These are phyloP conservation scores for Phaeodactylum tricornutum DNA, from an alignment of 108 stramenopile species.

Conservation along the genomic window DNA sequence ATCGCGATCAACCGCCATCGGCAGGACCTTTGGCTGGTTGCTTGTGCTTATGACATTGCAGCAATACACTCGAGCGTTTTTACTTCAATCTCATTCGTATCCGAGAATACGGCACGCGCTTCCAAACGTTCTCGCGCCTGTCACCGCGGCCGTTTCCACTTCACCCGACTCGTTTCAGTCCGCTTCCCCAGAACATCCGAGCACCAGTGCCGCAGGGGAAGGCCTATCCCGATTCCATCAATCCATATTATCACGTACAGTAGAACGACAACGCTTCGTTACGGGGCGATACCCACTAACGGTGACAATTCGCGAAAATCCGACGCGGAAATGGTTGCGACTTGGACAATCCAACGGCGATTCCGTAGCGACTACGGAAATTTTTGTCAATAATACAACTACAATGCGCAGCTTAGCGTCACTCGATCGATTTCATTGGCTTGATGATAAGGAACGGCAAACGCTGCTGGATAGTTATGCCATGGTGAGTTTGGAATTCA, in stretches of 20 bases:
- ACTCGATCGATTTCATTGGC: slow-evolving; percentile 67
- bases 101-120: too few species aligned
- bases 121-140: too few species aligned
- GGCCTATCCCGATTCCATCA: slow-evolving; percentile 48
- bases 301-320: slow-evolving; percentile 50
- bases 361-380: too few species aligned
- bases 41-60: too few species aligned
- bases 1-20: too few species aligned
- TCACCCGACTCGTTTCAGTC: too few species aligned
- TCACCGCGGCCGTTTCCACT: too few species aligned
- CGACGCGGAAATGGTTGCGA: slow-evolving; percentile 58
- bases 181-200: too few species aligned
- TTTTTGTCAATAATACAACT: slow-evolving; percentile 62
- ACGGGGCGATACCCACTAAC: slow-evolving; percentile 61
- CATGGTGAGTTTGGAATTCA: slow-evolving; percentile 52
- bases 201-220: too few species aligned
- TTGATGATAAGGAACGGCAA: slow-evolving; percentile 42
- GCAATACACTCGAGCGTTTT: too few species aligned
- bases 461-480: slow-evolving; percentile 47
- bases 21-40: too few species aligned
- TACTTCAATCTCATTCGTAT: too few species aligned
- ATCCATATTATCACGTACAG: slow-evolving; percentile 42
- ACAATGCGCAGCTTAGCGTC: slow-evolving; percentile 49
- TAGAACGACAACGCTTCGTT: slow-evolving; percentile 60
- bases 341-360: slow-evolving; percentile 13